Conservation (phyloP, 176 grass and related monocot species). For the Avena eriantha region DNA sequence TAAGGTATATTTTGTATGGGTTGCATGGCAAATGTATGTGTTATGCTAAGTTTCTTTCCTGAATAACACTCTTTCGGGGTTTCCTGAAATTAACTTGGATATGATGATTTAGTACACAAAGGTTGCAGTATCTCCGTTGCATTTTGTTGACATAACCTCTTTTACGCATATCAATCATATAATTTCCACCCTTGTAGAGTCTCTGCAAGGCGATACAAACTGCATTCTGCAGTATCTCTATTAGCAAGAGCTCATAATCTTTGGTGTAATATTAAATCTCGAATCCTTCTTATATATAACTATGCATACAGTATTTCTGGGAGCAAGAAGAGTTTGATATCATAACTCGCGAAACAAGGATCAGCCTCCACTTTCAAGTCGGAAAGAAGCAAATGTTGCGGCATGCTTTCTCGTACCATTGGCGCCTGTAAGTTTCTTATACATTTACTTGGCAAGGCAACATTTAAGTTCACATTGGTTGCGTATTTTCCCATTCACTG, state of each 20-base stretch:
- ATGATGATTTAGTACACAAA: neutral
- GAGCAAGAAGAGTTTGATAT: constrained; percentile 98
- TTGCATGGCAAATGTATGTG: neutral
- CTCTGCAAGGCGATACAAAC: constrained; percentile 7
- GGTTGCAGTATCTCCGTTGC: constrained; percentile 16
- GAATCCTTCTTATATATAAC: neutral
- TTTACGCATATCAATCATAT: constrained; percentile 8
- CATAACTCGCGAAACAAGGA: constrained; percentile 80
- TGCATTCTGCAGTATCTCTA: neutral
- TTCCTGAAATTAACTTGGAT: constrained; percentile 28
- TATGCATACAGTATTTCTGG: constrained; percentile 77
- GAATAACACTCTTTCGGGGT: constrained; percentile 1
- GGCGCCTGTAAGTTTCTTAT: constrained; percentile 84
- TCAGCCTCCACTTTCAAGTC: constrained; percentile 91
- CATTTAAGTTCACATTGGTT: constrained; percentile 30
- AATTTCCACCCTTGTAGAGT: constrained; percentile 1
- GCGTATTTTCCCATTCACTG: constrained; percentile 11
- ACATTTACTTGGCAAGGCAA: constrained; percentile 29
- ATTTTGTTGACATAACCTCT: neutral
- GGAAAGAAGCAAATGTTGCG: constrained; percentile 77
- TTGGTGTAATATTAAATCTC: neutral
- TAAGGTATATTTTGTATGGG: neutral
- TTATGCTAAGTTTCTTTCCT: neutral
- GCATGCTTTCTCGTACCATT: constrained; percentile 94
- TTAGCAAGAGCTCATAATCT: neutral